Percentiles rank a stretch among this genome's conserved stretches.
phyloP scores from a whole-genome alignment of 345 rosid genomes.

The Salix exigua region DNA sequence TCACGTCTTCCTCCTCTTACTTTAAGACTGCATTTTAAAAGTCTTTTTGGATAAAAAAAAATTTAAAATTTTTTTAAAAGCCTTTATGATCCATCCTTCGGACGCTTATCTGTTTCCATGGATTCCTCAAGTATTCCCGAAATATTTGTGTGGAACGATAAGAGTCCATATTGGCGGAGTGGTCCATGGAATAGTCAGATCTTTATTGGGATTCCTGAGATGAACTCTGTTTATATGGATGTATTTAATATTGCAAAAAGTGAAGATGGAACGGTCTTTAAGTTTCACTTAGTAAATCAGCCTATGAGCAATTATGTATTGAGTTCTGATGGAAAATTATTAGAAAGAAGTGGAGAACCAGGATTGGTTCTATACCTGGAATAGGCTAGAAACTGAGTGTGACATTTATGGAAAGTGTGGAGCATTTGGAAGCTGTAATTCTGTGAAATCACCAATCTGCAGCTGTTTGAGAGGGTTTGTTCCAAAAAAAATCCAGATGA shows the following conservation, averaged over 20 bases:
- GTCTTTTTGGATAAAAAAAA: no score
- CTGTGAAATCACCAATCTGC: conserved; percentile 28
- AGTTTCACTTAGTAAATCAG: not conserved
- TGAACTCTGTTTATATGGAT: conserved; percentile 27
- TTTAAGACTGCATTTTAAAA: no score
- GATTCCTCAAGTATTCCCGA: conserved; percentile 30
- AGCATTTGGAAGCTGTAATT: conserved; percentile 26
- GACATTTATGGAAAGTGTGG: conserved; percentile 41
- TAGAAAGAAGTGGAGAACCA: conserved; percentile 11
- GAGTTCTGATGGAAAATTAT: conserved; percentile 34
- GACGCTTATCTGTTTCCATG: conserved; percentile 39
- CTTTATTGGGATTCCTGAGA: conserved; percentile 31
- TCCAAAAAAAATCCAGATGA: conserved; percentile 34
- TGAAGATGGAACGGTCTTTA: conserved; percentile 18
- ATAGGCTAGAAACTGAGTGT: no score
- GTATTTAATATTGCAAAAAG: conserved; percentile 26
- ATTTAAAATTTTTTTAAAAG: conserved; percentile 5
- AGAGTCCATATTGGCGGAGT: conserved; percentile 37
- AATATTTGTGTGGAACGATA: conserved; percentile 40
- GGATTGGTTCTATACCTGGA: conserved; percentile 15
- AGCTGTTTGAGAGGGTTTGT: conserved; percentile 47
- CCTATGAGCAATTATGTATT: conserved; percentile 12
- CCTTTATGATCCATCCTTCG: conserved; percentile 49
- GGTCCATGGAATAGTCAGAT: conserved; percentile 59
- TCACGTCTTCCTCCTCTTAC: no score